A percentile compares a stretch with the other conserved stretches of the same genome.
Evolutionary conservation across 768 basidiomycete genomes (phyloP).

Genomic region (Daedaleopsis nitida): DNA sequence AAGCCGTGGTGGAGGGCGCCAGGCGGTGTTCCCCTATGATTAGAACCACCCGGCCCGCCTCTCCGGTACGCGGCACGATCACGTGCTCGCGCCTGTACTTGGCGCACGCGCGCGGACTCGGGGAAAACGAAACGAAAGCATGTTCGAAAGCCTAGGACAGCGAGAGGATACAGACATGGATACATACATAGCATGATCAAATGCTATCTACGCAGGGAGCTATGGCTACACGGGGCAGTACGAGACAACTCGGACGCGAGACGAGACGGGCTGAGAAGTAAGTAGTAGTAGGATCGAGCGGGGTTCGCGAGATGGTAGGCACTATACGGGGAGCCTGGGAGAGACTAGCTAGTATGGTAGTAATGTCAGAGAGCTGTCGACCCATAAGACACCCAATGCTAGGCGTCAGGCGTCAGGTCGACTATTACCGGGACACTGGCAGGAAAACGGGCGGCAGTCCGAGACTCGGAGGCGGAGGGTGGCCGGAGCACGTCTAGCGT

Average conservation of each 20-base stretch:
- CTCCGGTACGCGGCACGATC: conserved; percentile 9
- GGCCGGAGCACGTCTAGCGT: conserved; percentile 11
- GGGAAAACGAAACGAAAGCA: too few species aligned
- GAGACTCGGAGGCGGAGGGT: background rate
- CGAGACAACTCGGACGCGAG: background rate
- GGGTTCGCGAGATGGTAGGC: background rate
- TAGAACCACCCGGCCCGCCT: conserved; percentile 2
- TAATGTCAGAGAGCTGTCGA: conserved; percentile 2
- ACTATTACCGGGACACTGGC: background rate
- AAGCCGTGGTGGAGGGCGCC: background rate
- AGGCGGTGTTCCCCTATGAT: background rate
- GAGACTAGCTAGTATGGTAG: background rate
- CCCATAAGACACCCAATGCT: background rate
- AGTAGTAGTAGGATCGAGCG: background rate
- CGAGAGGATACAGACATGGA: background rate
- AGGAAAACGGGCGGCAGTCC: background rate
- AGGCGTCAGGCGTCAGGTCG: background rate
- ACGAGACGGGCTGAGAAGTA: background rate
- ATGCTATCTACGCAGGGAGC: conserved; percentile 7
- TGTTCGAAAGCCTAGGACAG: background rate
- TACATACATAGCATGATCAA: conserved; percentile 1
- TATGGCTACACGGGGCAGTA: conserved; percentile 6
- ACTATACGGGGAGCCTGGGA: background rate
- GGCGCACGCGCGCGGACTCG: background rate
- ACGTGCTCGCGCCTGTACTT: conserved; percentile 3